Percentiles rank a stretch among this genome's conserved stretches.
phyloP scores from a whole-genome alignment of 2,329 filamentous ascomycete genomes.

The Phyllosticta citribraziliensis region DNA sequence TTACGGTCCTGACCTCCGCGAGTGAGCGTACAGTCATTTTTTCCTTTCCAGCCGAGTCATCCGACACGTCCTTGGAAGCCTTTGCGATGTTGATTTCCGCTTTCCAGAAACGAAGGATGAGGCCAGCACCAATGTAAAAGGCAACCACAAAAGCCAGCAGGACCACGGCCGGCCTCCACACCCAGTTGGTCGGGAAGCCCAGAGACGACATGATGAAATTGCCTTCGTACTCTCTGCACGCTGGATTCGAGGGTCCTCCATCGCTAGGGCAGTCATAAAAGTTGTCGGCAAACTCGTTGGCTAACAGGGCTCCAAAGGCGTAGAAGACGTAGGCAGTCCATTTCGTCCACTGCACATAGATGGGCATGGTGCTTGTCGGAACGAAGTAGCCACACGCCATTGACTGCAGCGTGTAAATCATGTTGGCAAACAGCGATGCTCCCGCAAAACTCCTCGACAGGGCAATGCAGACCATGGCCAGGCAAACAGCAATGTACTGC shows the following conservation, averaged over 20 bases:
- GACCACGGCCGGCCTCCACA: constrained; percentile 55
- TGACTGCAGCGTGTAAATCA: constrained; percentile 62
- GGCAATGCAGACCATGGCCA: constrained; percentile 58
- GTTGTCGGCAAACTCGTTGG: constrained; percentile 61
- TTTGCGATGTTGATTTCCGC: constrained; percentile 62
- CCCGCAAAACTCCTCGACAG: constrained; percentile 58
- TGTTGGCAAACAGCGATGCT: constrained; percentile 61
- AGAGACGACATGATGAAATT: constrained; percentile 59
- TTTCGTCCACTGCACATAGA: constrained; percentile 73
- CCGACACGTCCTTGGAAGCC: constrained; percentile 43
- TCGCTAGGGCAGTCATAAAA: constrained; percentile 64
- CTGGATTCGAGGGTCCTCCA: constrained; percentile 52
- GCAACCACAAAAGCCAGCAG: constrained; percentile 52
- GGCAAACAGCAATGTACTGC: constrained; percentile 65
- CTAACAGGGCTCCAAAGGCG: constrained; percentile 58
- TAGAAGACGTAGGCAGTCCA: constrained; percentile 59
- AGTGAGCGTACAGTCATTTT: constrained; percentile 50
- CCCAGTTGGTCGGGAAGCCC: constrained; percentile 58
- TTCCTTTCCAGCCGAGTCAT: constrained; percentile 61
- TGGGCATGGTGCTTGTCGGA: constrained; percentile 60
- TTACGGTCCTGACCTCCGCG: constrained; percentile 49
- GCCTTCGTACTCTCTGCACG: constrained; percentile 60
- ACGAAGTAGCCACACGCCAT: constrained; percentile 71
- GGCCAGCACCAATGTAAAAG: constrained; percentile 51
- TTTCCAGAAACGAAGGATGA: constrained; percentile 54